Evolutionary conservation across 176 grass and related monocot species (phyloP).

Genomic region (Aegilops bicornis): DNA sequence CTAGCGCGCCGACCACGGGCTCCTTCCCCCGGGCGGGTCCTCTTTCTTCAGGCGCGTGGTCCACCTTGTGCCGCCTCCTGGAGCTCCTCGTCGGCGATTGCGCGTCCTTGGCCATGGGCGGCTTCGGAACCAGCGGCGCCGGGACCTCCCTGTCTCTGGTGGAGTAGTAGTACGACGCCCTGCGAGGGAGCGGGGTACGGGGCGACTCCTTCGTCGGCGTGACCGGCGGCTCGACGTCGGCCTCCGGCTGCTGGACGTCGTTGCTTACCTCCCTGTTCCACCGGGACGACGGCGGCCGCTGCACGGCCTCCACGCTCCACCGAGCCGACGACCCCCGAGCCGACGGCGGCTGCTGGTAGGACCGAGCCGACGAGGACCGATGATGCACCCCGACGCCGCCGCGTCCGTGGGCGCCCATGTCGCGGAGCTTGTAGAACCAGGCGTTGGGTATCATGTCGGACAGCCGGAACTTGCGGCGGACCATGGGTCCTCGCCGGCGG

Average conservation of each 20-base stretch:
- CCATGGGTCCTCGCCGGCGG: conserved; percentile 47
- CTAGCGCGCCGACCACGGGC: not conserved
- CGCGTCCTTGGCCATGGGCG: conserved; percentile 22
- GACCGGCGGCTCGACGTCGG: not conserved
- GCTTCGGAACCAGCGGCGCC: conserved; percentile 1
- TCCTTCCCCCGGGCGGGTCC: not conserved
- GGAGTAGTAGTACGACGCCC: conserved; percentile 76
- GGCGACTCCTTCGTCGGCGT: conserved; percentile 6
- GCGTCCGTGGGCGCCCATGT: conserved; percentile 42
- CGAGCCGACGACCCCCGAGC: not conserved
- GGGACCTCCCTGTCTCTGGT: conserved; percentile 28
- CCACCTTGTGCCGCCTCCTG: conserved; percentile 34
- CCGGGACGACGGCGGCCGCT: not conserved
- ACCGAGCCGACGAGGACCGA: conserved; percentile 3
- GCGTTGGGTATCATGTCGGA: conserved; percentile 90
- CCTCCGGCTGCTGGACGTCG: not conserved
- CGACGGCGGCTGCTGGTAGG: not conserved
- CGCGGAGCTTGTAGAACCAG: conserved; percentile 95
- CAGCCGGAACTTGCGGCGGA: conserved; percentile 62
- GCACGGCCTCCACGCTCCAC: not conserved
- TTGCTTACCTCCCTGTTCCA: not conserved
- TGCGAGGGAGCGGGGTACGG: conserved; percentile 30
- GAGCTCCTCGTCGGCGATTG: conserved; percentile 29
- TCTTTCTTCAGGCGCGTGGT: not conserved
- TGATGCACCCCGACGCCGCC: not conserved